Conservation (phyloP, 352 stramenopile genomes). For the Globisporangium camurandrum region DNA sequence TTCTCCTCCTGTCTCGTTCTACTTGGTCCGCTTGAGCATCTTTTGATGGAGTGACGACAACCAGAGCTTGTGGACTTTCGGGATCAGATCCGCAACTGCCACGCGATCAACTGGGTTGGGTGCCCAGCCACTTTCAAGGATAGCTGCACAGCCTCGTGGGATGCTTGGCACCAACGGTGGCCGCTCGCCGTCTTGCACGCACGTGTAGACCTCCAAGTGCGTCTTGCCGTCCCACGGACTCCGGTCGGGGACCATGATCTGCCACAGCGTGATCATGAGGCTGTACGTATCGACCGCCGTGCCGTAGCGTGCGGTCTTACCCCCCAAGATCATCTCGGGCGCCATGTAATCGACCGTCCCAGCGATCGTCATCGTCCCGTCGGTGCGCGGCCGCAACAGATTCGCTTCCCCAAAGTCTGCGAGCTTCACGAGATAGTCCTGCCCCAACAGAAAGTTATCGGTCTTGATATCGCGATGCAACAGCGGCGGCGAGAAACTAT, state of each 20-base stretch:
- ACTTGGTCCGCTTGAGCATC: slow-evolving; percentile 59
- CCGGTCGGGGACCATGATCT: slow-evolving; percentile 74
- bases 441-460: slow-evolving; percentile 76
- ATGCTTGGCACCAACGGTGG: slow-evolving; percentile 64
- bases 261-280: slow-evolving; percentile 83
- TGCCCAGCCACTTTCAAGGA: slow-evolving; percentile 66
- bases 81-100: slow-evolving; percentile 66
- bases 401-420: slow-evolving; percentile 84
- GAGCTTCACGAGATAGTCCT: slow-evolving; percentile 76
- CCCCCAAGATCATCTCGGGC: slow-evolving; percentile 76
- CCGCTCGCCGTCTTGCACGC: slow-evolving; percentile 61
- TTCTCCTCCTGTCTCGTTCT: too few species aligned
- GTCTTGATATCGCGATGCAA: slow-evolving; percentile 84
- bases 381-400: slow-evolving; percentile 59
- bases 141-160: slow-evolving; percentile 57
- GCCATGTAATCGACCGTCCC: slow-evolving; percentile 85
- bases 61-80: slow-evolving; percentile 71
- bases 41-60: slow-evolving; percentile 73
- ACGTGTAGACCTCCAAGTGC: slow-evolving; percentile 76
- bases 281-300: slow-evolving; percentile 81
- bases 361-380: slow-evolving; percentile 82
- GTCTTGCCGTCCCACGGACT: slow-evolving; percentile 70
- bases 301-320: slow-evolving; percentile 72
- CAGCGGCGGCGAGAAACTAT: slow-evolving; percentile 75
- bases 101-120: slow-evolving; percentile 67